These are phyloP conservation scores for Avena eriantha DNA, from an alignment of 176 grass and related monocot genomes.

Conservation along the genomic window DNA sequence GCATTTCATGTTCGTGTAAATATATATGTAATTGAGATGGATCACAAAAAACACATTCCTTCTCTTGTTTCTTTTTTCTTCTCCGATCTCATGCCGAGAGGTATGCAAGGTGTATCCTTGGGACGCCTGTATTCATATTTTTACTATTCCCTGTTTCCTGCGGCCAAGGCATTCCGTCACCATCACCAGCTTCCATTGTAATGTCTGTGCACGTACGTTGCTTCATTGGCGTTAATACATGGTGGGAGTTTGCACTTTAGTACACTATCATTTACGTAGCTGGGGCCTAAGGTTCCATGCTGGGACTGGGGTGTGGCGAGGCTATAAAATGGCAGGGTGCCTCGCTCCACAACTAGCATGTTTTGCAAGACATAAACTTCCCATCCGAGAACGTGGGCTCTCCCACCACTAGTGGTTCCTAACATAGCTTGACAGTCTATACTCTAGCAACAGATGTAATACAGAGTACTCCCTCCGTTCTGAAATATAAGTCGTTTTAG, in stretches of 20 bases:
- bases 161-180: too few species aligned
- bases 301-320: too few species aligned
- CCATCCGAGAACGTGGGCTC: too few species aligned
- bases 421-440: too few species aligned
- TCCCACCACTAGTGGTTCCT: too few species aligned
- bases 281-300: neutral
- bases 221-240: too few species aligned
- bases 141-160: neutral
- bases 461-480: too few species aligned
- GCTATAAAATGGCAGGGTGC: neutral
- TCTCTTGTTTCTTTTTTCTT: neutral
- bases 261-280: neutral
- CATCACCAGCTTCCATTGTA: neutral
- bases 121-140: neutral
- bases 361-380: too few species aligned
- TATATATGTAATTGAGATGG: slow-evolving; percentile 35
- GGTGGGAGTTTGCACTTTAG: neutral
- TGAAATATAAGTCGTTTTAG: too few species aligned
- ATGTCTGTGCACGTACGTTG: too few species aligned
- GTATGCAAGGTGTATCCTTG: neutral
- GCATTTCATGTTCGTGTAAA: slow-evolving; percentile 41
- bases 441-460: too few species aligned
- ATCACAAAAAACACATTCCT: neutral
- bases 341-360: neutral
- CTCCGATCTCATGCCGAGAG: neutral